Evolutionary conservation across 225 moss, liverwort and hornwort genomes (phyloP).

Genomic region (Rhytidiadelphus loreus): DNA sequence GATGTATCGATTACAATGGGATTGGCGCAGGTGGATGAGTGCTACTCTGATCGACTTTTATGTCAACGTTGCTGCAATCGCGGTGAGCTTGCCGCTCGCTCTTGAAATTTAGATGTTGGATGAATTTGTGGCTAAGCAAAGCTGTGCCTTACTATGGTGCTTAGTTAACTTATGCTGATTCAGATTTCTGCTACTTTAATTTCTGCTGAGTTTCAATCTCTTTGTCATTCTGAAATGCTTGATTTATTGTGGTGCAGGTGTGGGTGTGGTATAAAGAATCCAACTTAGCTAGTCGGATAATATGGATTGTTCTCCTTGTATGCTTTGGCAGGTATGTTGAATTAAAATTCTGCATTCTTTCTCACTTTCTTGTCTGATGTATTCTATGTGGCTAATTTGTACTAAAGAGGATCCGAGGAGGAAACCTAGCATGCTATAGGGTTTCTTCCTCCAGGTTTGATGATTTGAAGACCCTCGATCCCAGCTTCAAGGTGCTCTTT

Average conservation of each 20-base stretch:
- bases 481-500: background rate
- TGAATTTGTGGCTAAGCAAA: background rate
- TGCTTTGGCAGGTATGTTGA: conserved; percentile 66
- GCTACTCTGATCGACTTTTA: conserved; percentile 82
- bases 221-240: background rate
- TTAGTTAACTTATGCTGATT: background rate
- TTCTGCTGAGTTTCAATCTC: background rate
- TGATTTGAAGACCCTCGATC: background rate
- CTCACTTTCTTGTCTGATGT: background rate
- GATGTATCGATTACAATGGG: background rate
- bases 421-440: background rate
- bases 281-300: conserved; percentile 47
- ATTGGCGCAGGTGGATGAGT: conserved; percentile 58
- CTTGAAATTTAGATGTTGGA: background rate
- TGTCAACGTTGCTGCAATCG: conserved; percentile 42
- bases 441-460: background rate
- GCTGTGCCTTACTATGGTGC: background rate
- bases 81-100: conserved; percentile 27
- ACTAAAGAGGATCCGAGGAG: background rate
- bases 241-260: conserved; percentile 22
- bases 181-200: background rate
- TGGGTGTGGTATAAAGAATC: conserved; percentile 98
- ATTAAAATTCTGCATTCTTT: background rate
- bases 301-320: conserved; percentile 66
- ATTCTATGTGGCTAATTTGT: background rate